Evolutionary conservation across 768 basidiomycete species (phyloP), one percentile per base, ranked within the genome.

Genomic region (Favolaschia claudopus): DNA sequence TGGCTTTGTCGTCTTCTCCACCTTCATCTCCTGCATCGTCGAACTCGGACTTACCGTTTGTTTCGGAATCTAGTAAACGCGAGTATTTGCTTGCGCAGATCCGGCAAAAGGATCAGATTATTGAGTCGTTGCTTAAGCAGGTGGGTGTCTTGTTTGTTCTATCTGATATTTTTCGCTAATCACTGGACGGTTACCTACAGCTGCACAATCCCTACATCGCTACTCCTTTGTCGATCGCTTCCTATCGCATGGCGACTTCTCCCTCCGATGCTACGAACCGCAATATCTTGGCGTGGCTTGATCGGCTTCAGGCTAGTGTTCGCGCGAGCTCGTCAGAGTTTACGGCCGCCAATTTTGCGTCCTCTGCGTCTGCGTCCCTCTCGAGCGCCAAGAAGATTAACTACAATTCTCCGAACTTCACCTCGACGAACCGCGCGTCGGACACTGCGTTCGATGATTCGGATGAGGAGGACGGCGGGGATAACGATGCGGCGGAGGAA

Each of bases 41-140:
- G 60, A 72, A 73, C 37, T 75, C 78, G 42, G 76, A 77, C 65
- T 77, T 78, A 62, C 70, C 80, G 31, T 76, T 70, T 63, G 66
- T 74, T 66, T 71, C 71, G 65, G 68, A 62, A 19, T 76, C 72
- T 66, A 95, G 92, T 69, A 93, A 93, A 77, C 86, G 92, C 56
- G 93, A 94, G 68, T 93, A 93, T 69, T 79, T 95, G 17, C 83
- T 94, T 24, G 90, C 91, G 5, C 91, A 94, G 70, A 88, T 95
- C 62, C 84, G 88, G 51, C 92, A 95, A 76, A 95, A 95, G 77
- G 92, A 95, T 76, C 80, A 85, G 19, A 89, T 94, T 65, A 94
- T 95, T 64, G 90, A 93, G 62, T 89, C 87, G 14, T 84, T 94
- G 14, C 82, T 95, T 63, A 93, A 93, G 70, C 91, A 93, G 79